Evolutionary conservation across 2,329 filamentous ascomycete genomes (phyloP).

Genomic region (Nothomitra cinnamomea): DNA sequence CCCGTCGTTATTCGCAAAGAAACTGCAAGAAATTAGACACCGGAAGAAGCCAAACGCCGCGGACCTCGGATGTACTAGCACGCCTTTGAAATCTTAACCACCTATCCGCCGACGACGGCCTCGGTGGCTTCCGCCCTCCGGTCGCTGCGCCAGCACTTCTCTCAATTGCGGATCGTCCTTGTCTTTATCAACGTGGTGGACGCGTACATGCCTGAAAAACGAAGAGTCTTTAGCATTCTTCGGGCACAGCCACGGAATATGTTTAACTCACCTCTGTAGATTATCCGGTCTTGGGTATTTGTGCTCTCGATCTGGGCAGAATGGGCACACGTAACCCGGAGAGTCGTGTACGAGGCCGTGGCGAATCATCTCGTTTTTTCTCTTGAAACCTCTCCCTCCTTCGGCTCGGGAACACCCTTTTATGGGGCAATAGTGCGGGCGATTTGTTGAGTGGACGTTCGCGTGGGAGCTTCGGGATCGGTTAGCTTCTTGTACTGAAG

Average conservation of each 20-base stretch:
- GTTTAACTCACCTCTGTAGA: constrained; percentile 56
- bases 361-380: constrained; percentile 55
- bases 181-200: constrained; percentile 78
- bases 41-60: neutral
- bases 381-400: constrained; percentile 50
- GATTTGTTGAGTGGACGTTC: constrained; percentile 44
- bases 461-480: constrained; percentile 25
- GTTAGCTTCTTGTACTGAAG: constrained; percentile 1
- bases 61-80: neutral
- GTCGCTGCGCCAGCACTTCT: constrained; percentile 70
- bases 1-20: neutral
- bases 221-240: neutral
- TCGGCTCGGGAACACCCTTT: constrained; percentile 38
- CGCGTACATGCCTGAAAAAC: constrained; percentile 62
- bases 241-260: neutral
- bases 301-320: constrained; percentile 85
- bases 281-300: constrained; percentile 93
- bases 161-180: constrained; percentile 71
- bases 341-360: constrained; percentile 83
- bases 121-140: constrained; percentile 59
- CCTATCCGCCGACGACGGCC: constrained; percentile 55
- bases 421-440: constrained; percentile 48
- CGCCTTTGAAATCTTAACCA: constrained; percentile 6
- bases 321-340: constrained; percentile 89
- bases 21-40: neutral